These are phyloP conservation scores for Xylaria sp. DNA, from an alignment of 2,329 filamentous ascomycete genomes.

Conservation along the genomic window DNA sequence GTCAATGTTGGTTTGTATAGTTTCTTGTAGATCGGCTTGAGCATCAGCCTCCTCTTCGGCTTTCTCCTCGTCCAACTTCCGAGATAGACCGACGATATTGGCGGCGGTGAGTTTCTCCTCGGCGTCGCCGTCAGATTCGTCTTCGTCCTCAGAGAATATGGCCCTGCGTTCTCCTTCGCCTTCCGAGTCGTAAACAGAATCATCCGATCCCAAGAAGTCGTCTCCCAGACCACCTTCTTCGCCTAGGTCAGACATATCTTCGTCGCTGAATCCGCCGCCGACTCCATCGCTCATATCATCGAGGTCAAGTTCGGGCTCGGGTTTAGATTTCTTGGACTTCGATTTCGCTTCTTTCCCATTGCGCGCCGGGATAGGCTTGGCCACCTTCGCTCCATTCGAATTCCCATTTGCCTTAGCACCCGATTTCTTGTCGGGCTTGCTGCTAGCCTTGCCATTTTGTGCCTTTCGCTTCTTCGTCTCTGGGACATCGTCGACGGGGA, in stretches of 20 bases:
- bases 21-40: constrained; percentile 85
- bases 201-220: constrained; percentile 70
- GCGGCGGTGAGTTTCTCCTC: constrained; percentile 94
- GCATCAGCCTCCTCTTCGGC: constrained; percentile 85
- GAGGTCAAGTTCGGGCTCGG: constrained; percentile 58
- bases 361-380: constrained; percentile 51
- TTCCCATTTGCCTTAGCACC: constrained; percentile 52
- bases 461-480: constrained; percentile 72
- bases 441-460: constrained; percentile 46
- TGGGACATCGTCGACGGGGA: constrained; percentile 69
- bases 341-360: constrained; percentile 49
- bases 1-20: constrained; percentile 92
- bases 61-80: constrained; percentile 81
- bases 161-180: constrained; percentile 66
- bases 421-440: constrained; percentile 32
- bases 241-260: constrained; percentile 54
- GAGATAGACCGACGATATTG: constrained; percentile 92
- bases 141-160: constrained; percentile 96
- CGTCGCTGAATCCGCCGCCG: constrained; percentile 57
- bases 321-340: constrained; percentile 53
- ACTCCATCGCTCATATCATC: constrained; percentile 60
- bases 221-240: constrained; percentile 58
- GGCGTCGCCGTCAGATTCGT: constrained; percentile 75
- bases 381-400: constrained; percentile 49
- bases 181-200: constrained; percentile 78